Evolutionary conservation across 306 rosid genomes (phyloP), one percentile per base, ranked within the genome.

Genomic region (Erythrophleum fordii): DNA sequence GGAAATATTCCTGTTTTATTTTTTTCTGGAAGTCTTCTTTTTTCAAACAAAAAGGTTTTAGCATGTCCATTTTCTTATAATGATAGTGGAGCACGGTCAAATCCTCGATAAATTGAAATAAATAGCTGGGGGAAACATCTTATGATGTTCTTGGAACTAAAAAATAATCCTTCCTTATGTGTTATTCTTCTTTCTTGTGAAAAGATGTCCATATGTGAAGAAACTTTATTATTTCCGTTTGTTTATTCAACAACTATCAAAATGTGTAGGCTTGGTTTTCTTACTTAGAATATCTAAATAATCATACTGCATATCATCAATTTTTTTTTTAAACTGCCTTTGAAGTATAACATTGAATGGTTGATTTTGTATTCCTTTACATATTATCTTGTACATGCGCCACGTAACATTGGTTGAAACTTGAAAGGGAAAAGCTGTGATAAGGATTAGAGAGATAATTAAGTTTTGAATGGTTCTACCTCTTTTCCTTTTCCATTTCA

Each of bases 31-130:
- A 4, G 2, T 39, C 42, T 39, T 13, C 14, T 62, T 71, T 41
- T 16, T 53, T 16, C 34, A 69, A 64, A 31, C 34, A 31, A 31
- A 31, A 4, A 31, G 34, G 66, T 79, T 56, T 42, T 71, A 20
- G 31, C 51, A 45, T 48, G 66, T 10, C 42, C 6, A 16, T 41
- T 12, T 55, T 22, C 9, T 10, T 26, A 11, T 79, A 41, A 71
- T 34, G 37, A 69, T 44, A 55, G 48, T 78, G 48, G 70, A 78
- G 73, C 23, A 52, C 35, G 53, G 28, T 12, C 14, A 72, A 16
- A 62, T 72, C 53, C 44, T 23, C 5, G 23, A 34, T 35, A 72
- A 80, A 46, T 48, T 58, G 49, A 75, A 60, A 71, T 48, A 18
- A 11, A 35, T 69, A 20, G 52, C 71, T 39, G 2, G 42, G 42